These are phyloP conservation scores for Ambrosia hybrid DNA, from an alignment of 140 eudicot species.

Conservation along the genomic window DNA sequence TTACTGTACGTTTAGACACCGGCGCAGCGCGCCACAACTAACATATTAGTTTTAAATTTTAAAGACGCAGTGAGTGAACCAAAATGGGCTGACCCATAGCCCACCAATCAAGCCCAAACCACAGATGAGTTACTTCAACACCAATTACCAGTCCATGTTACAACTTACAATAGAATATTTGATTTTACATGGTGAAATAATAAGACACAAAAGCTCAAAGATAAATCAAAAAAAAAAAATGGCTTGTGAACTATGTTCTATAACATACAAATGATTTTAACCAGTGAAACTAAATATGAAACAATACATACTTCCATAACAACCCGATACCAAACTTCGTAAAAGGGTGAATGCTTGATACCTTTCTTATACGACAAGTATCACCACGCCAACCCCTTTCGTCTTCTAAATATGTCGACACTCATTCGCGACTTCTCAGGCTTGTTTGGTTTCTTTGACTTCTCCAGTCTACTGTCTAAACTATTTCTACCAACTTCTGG, in stretches of 20 bases:
- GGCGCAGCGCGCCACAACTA: no score
- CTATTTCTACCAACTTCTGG: constrained; percentile 86
- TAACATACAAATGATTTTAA: constrained; percentile 33
- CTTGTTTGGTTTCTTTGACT: constrained; percentile 81
- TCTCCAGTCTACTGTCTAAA: constrained; percentile 90
- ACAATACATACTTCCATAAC: constrained; percentile 25
- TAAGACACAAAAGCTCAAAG: not conserved
- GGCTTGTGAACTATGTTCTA: constrained; percentile 29
- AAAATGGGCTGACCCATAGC: no score
- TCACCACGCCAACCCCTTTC: constrained; percentile 73
- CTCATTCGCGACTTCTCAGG: constrained; percentile 96
- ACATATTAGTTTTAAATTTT: no score
- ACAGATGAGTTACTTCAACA: constrained; percentile 10
- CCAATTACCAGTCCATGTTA: not conserved
- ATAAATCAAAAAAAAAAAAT: not conserved
- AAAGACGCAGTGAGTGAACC: no score
- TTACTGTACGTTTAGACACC: no score
- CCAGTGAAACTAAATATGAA: constrained; percentile 26
- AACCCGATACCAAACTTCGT: constrained; percentile 3
- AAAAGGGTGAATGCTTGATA: constrained; percentile 17
- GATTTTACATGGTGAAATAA: constrained; percentile 33
- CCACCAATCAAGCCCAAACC: not conserved
- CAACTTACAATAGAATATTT: constrained; percentile 18
- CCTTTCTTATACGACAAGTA: constrained; percentile 29
- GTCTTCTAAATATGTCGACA: constrained; percentile 80